phyloP scores from a whole-genome alignment of 78 protist species.

The Dictyostelium intermedium region DNA sequence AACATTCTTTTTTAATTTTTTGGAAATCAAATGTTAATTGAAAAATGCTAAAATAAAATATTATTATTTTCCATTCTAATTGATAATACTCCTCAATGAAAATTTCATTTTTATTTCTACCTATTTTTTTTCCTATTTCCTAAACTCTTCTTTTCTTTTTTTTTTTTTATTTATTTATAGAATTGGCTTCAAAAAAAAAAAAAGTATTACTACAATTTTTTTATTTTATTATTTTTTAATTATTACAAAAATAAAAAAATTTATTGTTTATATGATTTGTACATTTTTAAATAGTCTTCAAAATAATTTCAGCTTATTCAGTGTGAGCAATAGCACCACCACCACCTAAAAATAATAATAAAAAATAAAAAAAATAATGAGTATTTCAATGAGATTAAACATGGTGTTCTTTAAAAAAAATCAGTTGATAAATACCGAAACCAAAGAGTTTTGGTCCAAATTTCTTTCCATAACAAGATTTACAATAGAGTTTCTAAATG shows the following conservation, averaged over 20 bases:
- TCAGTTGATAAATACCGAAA: not conserved
- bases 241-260: not conserved
- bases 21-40: no score
- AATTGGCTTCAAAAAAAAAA: no score
- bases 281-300: not conserved
- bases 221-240: not conserved
- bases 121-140: no score
- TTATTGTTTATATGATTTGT: not conserved
- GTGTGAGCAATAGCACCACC: slow-evolving; percentile 1
- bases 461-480: not conserved
- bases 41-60: no score
- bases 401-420: not conserved
- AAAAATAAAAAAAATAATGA: not conserved
- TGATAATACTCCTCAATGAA: no score
- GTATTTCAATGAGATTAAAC: not conserved
- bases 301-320: not conserved
- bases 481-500: not conserved
- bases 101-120: no score
- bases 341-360: not conserved
- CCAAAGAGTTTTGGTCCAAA: slow-evolving; percentile 5
- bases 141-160: not conserved
- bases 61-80: no score
- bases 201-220: no score
- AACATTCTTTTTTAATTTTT: no score
- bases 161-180: no score